Evolutionary conservation across 371 early-diverging fungal genomes (phyloP), one percentile per base, ranked within the genome.

Genomic region (Blyttiomyces sp.): DNA sequence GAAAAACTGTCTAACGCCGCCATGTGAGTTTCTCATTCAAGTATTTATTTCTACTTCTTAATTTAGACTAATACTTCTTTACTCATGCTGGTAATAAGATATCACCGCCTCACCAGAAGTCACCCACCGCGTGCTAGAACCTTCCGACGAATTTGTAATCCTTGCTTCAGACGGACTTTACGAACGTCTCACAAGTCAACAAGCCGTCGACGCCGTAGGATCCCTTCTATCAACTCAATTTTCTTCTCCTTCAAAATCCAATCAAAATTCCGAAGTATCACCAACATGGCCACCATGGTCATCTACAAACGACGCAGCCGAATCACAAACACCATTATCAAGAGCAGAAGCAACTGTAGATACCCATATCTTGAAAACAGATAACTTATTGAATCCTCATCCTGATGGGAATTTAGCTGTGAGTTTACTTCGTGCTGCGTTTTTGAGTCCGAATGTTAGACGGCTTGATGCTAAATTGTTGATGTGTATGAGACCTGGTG

Each of bases 101-200:
- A 85, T 96, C 17, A 90, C 91, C 4, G 95, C 97, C 2, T 84
- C 83, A 30, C 96, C 98, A 0, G 89, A 88, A 24, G 85, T 93
- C 0, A 77, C 83, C 19, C 64, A 86, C 58, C 87, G 91, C 72
- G 69, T 79, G 45, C 63, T 89, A 35, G 60, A 73, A 64, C 68
- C 77, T 26, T 70, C 73, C n/a, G 96, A 95, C 73, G 69, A 77
- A 50, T 94, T 88, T 71, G 63, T 95, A 43, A 88, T 96, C 0
- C 71, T 98, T 43, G 96, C 93, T 3, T 88, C 94, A 0, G 98
- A 98, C 73, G 98, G 98, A 3, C 74, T 98, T 1, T 96, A 91
- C 86, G 96, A 96, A 58, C 81, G 86, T 56, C 61, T 95, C 46
- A 77, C 82, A 16, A 86, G 84, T 68, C 86, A 88, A 3, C 83